Conservation (phyloP, 169 alveolate species). For the Eimeria acervulina region DNA sequence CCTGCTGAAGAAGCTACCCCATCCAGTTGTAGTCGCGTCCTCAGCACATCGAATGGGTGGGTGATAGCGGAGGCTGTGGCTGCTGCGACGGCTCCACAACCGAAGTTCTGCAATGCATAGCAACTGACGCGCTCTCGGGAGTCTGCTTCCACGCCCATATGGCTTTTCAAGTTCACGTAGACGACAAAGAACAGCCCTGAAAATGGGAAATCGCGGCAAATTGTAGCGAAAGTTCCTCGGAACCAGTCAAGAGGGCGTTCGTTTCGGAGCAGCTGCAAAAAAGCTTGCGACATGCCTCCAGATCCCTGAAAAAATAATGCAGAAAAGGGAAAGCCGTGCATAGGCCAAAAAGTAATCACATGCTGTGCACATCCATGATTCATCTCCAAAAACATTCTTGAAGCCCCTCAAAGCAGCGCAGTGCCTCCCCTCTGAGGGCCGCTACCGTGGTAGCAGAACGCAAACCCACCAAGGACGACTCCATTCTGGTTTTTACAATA, state of each 20-base stretch:
- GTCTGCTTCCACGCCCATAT: slow-evolving; percentile 57
- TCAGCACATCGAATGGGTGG: slow-evolving; percentile 86
- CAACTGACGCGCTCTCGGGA: slow-evolving; percentile 18
- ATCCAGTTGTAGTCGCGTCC: slow-evolving; percentile 84
- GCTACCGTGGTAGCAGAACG: not conserved
- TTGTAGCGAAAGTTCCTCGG: slow-evolving; percentile 81
- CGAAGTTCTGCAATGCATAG: slow-evolving; percentile 80
- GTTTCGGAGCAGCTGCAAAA: slow-evolving; percentile 47
- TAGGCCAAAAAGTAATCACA: not conserved
- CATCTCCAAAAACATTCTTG: not conserved
- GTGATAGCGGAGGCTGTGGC: slow-evolving; percentile 84
- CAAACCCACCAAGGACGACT: slow-evolving; percentile 80
- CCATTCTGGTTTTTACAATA: slow-evolving; percentile 83
- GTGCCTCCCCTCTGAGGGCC: not conserved
- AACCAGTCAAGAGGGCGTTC: slow-evolving; percentile 79
- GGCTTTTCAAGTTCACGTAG: slow-evolving; percentile 59
- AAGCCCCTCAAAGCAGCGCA: not conserved
- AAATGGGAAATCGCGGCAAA: slow-evolving; percentile 84
- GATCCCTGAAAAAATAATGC: slow-evolving; percentile 20
- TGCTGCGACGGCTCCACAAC: slow-evolving; percentile 85
- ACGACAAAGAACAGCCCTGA: slow-evolving; percentile 72
- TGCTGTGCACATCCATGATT: not conserved
- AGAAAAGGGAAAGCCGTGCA: not conserved
- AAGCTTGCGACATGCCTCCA: slow-evolving; percentile 42
- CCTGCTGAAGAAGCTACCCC: slow-evolving; percentile 67